phyloP scores from a whole-genome alignment of 768 basidiomycete genomes.

The Rhizopogon rudus region DNA sequence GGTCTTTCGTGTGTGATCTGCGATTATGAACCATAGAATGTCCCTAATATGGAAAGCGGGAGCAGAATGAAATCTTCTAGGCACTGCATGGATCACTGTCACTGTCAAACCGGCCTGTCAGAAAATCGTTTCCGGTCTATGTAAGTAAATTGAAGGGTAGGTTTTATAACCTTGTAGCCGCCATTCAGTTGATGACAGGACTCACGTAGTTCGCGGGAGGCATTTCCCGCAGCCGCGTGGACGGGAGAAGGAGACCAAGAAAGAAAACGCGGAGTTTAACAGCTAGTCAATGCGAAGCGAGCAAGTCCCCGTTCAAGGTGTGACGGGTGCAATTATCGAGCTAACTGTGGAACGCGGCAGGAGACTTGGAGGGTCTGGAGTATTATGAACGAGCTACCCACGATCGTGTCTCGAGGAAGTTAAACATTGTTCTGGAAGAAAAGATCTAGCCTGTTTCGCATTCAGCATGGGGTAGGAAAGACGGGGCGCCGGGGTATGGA shows the following conservation, averaged over 20 bases:
- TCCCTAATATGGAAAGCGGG: not conserved
- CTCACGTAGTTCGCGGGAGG: not conserved
- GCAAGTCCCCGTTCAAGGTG: not conserved
- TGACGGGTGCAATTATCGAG: not conserved
- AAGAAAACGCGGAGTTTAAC: not conserved
- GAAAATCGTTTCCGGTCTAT: not conserved
- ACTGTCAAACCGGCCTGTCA: not conserved
- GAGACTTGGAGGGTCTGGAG: not conserved
- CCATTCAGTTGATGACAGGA: not conserved
- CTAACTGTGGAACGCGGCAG: not conserved
- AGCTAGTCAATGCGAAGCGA: not conserved
- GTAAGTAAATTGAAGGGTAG: not conserved
- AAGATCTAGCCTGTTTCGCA: not conserved
- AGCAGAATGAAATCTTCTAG: too few species aligned
- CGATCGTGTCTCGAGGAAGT: constrained; percentile 3
- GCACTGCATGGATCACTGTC: not conserved
- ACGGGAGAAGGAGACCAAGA: too few species aligned
- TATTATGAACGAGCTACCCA: not conserved
- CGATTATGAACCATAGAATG: not conserved
- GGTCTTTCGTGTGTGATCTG: not conserved
- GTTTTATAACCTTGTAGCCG: not conserved
- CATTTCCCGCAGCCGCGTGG: not conserved
- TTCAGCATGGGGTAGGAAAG: not conserved
- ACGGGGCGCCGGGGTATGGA: not conserved
- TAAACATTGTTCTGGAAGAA: not conserved